Base-by-base conservation (phyloP, 495 filamentous ascomycete species). In the Neurospora cerealis region DNA sequence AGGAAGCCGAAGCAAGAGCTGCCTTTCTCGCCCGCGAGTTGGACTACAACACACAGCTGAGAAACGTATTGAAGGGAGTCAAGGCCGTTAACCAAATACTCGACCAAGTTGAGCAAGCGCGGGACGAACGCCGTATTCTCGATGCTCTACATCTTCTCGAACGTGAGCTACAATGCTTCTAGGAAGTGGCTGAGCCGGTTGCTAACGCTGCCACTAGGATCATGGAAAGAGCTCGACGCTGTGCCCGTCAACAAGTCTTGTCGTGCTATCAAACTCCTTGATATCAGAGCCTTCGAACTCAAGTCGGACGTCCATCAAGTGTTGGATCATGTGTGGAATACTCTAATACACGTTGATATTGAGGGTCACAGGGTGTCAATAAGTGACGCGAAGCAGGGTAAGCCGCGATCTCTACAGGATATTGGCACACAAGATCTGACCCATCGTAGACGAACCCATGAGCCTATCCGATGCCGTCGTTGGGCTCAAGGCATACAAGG, bases 11-110 rank as follows among this genome's bases (percentile, higher is more conserved):
- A 44, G 87, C 87, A 36, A 94, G 93, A 80, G 88, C 91, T 41
- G 82, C 83, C 19, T 88, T 98, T 74, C 84, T 98, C 15, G 84
- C 88, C 74, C 91, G 86, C 39, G 95, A 98, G 81, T 85, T 93
- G 19, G 85, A 85, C 60, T 98, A 94, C 83, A 96, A 92, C 76
- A 81, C 89, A 73, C 88, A 89, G 48, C 85, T 98, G 32, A 82
- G 86, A 24, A 83, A 83, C 54, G 88, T 90, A 2, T 81, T 97
- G 54, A 86, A 86, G 76, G 84, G 87, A 39, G 86, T 96, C 21
- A 86, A 83, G 69, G 78, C 79, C 13, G 87, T 89, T 28, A 86
- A 86, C 71, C 81, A 80, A 36, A 78, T 83, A 7, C 77, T 93
- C 15, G 83, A 86, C 41, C 78, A 87, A 69, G 88, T 86, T 5